phyloP scores from a whole-genome alignment of 768 basidiomycete genomes.

The Sporobolomyces roseus region DNA sequence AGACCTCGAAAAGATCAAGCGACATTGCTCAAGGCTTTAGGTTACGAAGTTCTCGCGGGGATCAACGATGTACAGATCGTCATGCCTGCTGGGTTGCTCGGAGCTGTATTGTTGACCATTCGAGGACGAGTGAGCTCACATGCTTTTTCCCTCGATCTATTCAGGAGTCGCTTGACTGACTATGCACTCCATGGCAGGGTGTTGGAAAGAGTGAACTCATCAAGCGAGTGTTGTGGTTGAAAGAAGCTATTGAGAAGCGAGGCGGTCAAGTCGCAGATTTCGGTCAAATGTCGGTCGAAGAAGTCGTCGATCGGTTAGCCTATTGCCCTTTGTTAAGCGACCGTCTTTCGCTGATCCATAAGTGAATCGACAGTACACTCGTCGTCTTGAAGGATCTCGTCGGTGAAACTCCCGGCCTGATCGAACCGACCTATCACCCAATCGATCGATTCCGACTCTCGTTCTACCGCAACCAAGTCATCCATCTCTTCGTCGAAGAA shows the following conservation, averaged over 20 bases:
- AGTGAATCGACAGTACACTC: too few species aligned
- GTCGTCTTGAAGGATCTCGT: conserved; percentile 41
- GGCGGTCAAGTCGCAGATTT: conserved; percentile 43
- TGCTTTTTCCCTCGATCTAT: background rate
- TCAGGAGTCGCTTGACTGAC: background rate
- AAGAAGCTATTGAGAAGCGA: conserved; percentile 33
- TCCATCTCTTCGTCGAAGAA: conserved; percentile 44
- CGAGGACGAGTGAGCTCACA: conserved; percentile 34
- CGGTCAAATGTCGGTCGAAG: conserved; percentile 33
- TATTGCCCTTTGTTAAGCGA: too few species aligned
- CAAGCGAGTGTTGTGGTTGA: conserved; percentile 41
- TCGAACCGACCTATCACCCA: conserved; percentile 43
- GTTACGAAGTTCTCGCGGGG: conserved; percentile 40
- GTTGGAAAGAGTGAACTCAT: conserved; percentile 42
- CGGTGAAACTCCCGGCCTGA: conserved; percentile 37
- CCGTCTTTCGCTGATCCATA: too few species aligned
- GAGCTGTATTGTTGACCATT: conserved; percentile 41
- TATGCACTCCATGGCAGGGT: conserved; percentile 18
- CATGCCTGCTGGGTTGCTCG: conserved; percentile 43
- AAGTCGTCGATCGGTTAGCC: conserved; percentile 42
- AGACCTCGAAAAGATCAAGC: conserved; percentile 34
- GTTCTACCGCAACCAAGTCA: conserved; percentile 43
- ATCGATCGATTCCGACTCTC: conserved; percentile 41
- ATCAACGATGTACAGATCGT: conserved; percentile 43
- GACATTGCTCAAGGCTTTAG: conserved; percentile 35